Evolutionary conservation across 371 early-diverging fungal genomes (phyloP).

Genomic region (Circinella minor): DNA sequence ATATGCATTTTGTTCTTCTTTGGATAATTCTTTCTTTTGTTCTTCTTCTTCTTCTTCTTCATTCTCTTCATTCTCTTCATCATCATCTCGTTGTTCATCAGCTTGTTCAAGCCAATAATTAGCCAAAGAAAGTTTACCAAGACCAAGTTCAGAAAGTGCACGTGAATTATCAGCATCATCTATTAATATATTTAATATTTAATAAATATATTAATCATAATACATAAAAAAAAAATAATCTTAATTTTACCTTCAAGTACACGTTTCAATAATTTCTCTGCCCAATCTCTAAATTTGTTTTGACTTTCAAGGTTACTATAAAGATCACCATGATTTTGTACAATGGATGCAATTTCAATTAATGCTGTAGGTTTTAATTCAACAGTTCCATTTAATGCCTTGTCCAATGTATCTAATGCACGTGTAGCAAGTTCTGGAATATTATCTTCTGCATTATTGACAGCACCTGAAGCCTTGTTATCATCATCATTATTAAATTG

Average conservation of each 20-base stretch:
- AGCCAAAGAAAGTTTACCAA: conserved; percentile 39
- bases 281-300: conserved; percentile 37
- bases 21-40: conserved; percentile 25
- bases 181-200: neutral
- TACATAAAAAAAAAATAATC: too few species aligned
- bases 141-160: conserved; percentile 40
- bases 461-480: conserved; percentile 28
- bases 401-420: conserved; percentile 32
- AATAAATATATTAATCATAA: too few species aligned
- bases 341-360: conserved; percentile 38
- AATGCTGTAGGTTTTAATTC: conserved; percentile 8
- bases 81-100: conserved; percentile 31
- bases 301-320: conserved; percentile 28
- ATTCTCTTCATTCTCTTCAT: conserved; percentile 33
- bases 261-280: conserved; percentile 29
- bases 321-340: conserved; percentile 38
- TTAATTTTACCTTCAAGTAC: conserved; percentile 31
- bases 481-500: conserved; percentile 4
- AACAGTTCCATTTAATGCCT: conserved; percentile 2
- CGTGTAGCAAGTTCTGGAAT: conserved; percentile 33
- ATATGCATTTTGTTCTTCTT: conserved; percentile 44
- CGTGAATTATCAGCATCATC: conserved; percentile 38
- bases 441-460: conserved; percentile 20
- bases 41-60: conserved; percentile 25
- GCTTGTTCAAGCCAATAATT: conserved; percentile 45